phyloP scores from a whole-genome alignment of 129 eudicot species.

The Flaveria brownii region DNA sequence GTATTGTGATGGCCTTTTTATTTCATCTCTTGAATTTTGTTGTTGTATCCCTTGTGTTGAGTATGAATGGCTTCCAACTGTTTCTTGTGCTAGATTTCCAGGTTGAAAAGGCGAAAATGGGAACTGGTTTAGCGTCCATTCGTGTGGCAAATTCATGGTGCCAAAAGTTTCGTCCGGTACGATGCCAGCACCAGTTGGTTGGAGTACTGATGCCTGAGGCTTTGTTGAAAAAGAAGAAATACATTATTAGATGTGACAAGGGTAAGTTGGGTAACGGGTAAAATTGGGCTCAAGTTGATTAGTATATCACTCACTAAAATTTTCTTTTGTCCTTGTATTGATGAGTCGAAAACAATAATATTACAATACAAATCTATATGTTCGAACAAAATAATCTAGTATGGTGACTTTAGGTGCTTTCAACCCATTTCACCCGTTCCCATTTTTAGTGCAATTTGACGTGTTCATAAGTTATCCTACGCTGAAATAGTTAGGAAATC shows the following conservation, averaged over 20 bases:
- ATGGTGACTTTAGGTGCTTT: background rate
- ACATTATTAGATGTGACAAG: background rate
- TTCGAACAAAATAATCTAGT: background rate
- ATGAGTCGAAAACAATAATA: background rate
- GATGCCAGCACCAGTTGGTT: constrained; percentile 4
- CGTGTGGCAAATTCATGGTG: constrained; percentile 13
- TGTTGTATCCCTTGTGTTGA: constrained; percentile 27
- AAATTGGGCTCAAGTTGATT: background rate
- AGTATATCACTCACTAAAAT: too few relatives aligned
- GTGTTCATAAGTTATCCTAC: too few relatives aligned
- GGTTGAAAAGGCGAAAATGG: constrained; percentile 7
- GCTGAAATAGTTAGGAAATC: background rate
- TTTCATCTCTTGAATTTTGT: constrained; percentile 13
- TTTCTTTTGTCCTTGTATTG: too few relatives aligned
- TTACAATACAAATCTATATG: background rate
- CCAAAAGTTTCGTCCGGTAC: constrained; percentile 15
- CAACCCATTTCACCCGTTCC: background rate
- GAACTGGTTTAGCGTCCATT: constrained; percentile 19
- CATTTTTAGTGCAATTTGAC: background rate
- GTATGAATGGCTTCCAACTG: constrained; percentile 35
- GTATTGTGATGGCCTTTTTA: constrained; percentile 1
- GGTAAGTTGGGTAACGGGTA: background rate
- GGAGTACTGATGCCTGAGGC: constrained; percentile 35
- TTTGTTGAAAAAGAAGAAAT: constrained; percentile 13
- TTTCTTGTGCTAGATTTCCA: constrained; percentile 16